These are phyloP conservation scores for Cornus florida DNA, from an alignment of 148 eudicot species.

Conservation along the genomic window DNA sequence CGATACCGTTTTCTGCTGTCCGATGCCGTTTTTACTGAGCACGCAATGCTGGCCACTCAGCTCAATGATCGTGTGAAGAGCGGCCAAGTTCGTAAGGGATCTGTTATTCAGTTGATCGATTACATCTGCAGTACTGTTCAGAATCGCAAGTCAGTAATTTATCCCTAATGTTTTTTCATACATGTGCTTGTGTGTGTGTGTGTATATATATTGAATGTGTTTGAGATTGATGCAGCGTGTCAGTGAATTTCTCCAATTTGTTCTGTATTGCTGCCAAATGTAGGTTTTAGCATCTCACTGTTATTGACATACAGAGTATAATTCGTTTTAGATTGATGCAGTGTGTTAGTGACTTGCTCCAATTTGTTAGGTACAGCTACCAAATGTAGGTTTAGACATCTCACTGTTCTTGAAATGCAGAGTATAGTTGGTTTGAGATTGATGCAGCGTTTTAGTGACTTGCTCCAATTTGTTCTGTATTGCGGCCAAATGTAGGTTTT, in stretches of 20 bases:
- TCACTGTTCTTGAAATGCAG: too few species aligned
- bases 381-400: too few species aligned
- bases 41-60: slow-evolving; percentile 89
- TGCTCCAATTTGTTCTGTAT: not conserved
- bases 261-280: not conserved
- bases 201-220: not conserved
- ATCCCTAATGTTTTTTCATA: not conserved
- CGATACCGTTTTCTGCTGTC: slow-evolving; percentile 72
- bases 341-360: too few species aligned
- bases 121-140: slow-evolving; percentile 75
- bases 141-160: slow-evolving; percentile 62
- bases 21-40: slow-evolving; percentile 57
- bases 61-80: slow-evolving; percentile 77
- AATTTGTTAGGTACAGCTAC: too few species aligned
- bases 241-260: not conserved
- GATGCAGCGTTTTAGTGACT: not conserved
- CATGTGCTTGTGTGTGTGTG: not conserved
- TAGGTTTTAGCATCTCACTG: not conserved
- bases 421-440: not conserved
- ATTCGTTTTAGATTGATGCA: too few species aligned
- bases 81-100: slow-evolving; percentile 56
- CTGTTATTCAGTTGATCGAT: slow-evolving; percentile 86
- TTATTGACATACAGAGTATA: too few species aligned
- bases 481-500: not conserved
- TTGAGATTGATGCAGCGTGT: not conserved